phyloP scores from a whole-genome alignment of 179 eudicot species.

The Vitellaria paradoxa region DNA sequence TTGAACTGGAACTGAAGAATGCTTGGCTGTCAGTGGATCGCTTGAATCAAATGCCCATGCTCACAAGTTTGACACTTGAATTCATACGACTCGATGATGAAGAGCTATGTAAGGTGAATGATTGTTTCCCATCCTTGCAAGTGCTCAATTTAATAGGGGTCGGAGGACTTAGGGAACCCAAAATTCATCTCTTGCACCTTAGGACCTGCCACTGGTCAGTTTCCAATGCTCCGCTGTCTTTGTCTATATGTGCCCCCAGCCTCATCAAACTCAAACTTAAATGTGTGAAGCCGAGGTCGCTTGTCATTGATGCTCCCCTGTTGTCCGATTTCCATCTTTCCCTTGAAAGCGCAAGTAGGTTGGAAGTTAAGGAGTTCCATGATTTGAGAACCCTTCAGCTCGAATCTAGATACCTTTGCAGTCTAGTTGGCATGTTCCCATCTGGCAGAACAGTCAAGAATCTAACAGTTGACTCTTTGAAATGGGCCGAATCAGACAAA shows the following conservation, averaged over 20 bases:
- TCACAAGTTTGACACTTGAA: conserved; percentile 55
- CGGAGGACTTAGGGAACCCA: conserved; percentile 56
- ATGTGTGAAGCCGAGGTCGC: conserved; percentile 47
- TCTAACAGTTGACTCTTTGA: conserved; percentile 33
- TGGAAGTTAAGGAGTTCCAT: conserved; percentile 26
- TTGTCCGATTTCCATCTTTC: conserved; percentile 47
- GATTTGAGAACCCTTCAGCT: conserved; percentile 38
- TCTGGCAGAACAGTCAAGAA: conserved; percentile 26
- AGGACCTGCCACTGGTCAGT: conserved; percentile 46
- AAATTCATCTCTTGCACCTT: conserved; percentile 47
- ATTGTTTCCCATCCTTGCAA: conserved; percentile 47
- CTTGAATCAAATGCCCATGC: conserved; percentile 42
- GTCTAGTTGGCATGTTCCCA: conserved; percentile 28
- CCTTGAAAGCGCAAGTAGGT: conserved; percentile 32
- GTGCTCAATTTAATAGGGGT: conserved; percentile 58
- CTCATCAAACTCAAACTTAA: conserved; percentile 44
- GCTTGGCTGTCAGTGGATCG: conserved; percentile 63
- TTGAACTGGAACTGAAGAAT: conserved; percentile 49
- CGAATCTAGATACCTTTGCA: conserved; percentile 25
- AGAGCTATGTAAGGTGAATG: conserved; percentile 44
- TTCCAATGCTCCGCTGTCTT: conserved; percentile 57
- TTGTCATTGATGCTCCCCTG: conserved; percentile 45
- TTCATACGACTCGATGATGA: conserved; percentile 62
- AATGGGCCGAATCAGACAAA: conserved; percentile 14
- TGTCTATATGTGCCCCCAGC: conserved; percentile 49